Evolutionary conservation across 306 rosid species (phyloP), one percentile per base, ranked within the genome.

Genomic region (Vicia villosa): DNA sequence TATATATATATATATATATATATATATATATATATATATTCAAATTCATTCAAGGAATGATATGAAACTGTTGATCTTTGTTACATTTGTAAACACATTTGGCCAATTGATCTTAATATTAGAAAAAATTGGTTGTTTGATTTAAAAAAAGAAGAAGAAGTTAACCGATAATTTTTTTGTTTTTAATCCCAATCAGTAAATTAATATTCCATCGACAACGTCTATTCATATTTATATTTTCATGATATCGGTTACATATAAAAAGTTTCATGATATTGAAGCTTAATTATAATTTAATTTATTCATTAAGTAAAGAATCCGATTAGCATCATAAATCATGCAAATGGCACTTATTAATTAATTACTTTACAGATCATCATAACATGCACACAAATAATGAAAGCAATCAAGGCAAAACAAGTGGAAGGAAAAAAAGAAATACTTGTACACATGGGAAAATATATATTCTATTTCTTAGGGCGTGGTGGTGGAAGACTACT

Each of bases 351-450:
- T 59, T 46, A 64, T 47, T 65, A 61, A 72, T 54, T 28, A 74
- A 66, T 16, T 65, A 10, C 86, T 78, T 74, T 78, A 82, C 81
- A 82, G 81, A 61, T 82, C 76, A 82, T 61, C 56, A 55, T 79
- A 74, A 74, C 80, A 74, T 74, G 83, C 69, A 69, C 28, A 43
- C 73, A 63, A 32, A 63, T 63, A 78, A 74, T 74, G 72, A n/a
- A n/a, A 70, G 65, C 80, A 82, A 78, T 82, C 75, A 74, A 82
- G 83, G 86, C 86, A 74, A 74, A 74, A 78, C 78, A 65, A 66
- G 73, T 82, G 86, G 78, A 32, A 30, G 37, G n/a, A n/a, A n/a
- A 32, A 74, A 49, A 17, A 22, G 38, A 51, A 78, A 43, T 74
- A 59, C 75, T 64, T 69, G 17, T 41, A 74, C 80, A 82, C 86